Evolutionary conservation across 108 stramenopile species (phyloP).

Genomic region (Nitzschia palea): DNA sequence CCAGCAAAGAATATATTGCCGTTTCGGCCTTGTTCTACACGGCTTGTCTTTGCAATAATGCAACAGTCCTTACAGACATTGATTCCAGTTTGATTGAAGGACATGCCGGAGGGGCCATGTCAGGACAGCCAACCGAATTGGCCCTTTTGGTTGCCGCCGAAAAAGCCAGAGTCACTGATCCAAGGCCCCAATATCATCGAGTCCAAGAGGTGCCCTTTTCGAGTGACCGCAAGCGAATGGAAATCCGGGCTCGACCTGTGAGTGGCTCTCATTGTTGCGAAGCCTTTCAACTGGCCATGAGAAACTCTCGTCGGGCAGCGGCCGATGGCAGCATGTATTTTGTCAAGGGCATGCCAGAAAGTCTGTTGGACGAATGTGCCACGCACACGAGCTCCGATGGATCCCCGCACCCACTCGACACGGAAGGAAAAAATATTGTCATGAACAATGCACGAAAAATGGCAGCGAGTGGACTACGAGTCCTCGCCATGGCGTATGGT

Average conservation of each 20-base stretch:
- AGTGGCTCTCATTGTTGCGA: constrained; percentile 69
- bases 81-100: constrained; percentile 36
- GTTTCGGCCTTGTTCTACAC: constrained; percentile 62
- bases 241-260: constrained; percentile 81
- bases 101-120: constrained; percentile 30
- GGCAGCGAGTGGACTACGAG: constrained; percentile 85
- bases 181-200: constrained; percentile 81
- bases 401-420: constrained; percentile 48
- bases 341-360: constrained; percentile 96
- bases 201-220: constrained; percentile 92
- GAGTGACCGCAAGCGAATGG: constrained; percentile 94
- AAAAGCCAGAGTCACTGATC: constrained; percentile 83
- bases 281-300: constrained; percentile 53
- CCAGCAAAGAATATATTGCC: constrained; percentile 51
- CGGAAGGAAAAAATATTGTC: constrained; percentile 46
- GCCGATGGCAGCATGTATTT: constrained; percentile 70
- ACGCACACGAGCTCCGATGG: constrained; percentile 59
- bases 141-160: constrained; percentile 82
- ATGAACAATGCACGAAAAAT: constrained; percentile 64
- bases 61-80: constrained; percentile 45
- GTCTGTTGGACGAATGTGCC: constrained; percentile 77
- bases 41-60: constrained; percentile 86
- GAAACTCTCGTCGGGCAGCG: constrained; percentile 19
- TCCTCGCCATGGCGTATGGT: constrained; percentile 90
- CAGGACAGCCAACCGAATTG: constrained; percentile 93